Evolutionary conservation across 1,139 yeast genomes (phyloP), one percentile per base, ranked within the genome.

Genomic region (Lodderomyces pseudojiufengensis): DNA sequence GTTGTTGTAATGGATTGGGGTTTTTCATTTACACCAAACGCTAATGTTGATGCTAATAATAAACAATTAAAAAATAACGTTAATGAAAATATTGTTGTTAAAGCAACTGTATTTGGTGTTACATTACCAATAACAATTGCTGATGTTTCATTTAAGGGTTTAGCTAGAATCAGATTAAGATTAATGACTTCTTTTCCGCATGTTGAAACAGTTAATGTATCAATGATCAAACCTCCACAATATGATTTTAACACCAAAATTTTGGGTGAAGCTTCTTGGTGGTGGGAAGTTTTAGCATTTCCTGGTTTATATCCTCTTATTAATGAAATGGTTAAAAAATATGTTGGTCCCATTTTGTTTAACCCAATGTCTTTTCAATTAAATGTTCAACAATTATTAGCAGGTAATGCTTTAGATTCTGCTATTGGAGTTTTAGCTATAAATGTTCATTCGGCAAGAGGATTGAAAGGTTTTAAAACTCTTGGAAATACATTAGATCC

Each of bases 1-100:
- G 82, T 92, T 40, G 95, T 90, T 11, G 96, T 92, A 34, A 88
- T 94, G 96, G 95, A 92, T 66, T 92, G 95, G 95, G 80, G 82
- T 36, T 67, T 84, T 38, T 80, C 95, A 1, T 86, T 88, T 62
- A 84, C 87, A 28, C 98, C 98, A n/a, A 86, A 86, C 58, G 86
- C 88, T 34, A 61, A 77, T 37, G 82, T 83, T 33, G 98, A 92
- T 59, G 66, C 87, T 49, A 86, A 86, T 41, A 76, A 79, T 27
- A 85, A 90, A 51, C 97, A 92, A 59, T 59, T 83, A 61, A 85
- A 82, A 54, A 85, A 79, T 54, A 78, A 78, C 47, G 92, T 87
- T 29, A 88, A 88, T 58, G 95, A 92, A 51, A 80, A 78, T 54
- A 70, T 84, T 51, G 78, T 83, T 47, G 69, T 90, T 48, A 80